Base-by-base conservation (phyloP, 2,329 filamentous ascomycete species). In the Fusarium cyanostomum region DNA sequence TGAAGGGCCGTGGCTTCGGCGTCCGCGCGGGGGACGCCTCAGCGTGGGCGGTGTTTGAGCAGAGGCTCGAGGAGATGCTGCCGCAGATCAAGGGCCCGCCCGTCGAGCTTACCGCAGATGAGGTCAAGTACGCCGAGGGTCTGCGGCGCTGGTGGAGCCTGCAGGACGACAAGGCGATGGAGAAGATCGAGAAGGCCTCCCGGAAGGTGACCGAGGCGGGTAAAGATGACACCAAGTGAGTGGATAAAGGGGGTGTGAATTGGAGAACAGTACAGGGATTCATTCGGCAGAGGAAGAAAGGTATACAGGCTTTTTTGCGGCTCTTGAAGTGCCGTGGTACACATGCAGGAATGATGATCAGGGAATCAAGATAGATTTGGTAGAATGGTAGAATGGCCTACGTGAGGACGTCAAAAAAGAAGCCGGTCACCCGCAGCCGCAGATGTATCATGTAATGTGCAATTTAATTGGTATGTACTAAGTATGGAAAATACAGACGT, bases 11-110 rank as follows among this genome's bases (percentile, higher is more conserved):
- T 49, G 86, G 83, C 2, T 87, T 85, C 60, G 86, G 84, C 1
- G 74, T 89, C 45, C 77, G 80, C 43, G 81, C 80, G n/a, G 80
- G 78, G n/a, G 83, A 84, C 39, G 78, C 76, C 30, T 88, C 85
- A 13, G 82, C 84, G 51, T 89, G 87, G 84, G 86, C 84, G 2
- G 84, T 89, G 4, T 88, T 86, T 61, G 84, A 87, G 64, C 74
- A 75, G 34, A 74, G 74, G 4, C 73, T 76, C 41, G 69, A 72
- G 49, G 72, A 76, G 53, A 70, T 72, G 68, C 73, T 81, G 38
- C 77, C 83, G 37, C 83, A 89, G 74, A 82, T 89, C 49, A 82
- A 81, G 59, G 86, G 86, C 1, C 84, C 85, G 50, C 86, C 86
- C 0, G 80, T 89, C 16, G 86, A 89, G 73, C 79, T 84, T 59